phyloP scores from a whole-genome alignment of 129 eudicot species.

The Ambrosia trifida region DNA sequence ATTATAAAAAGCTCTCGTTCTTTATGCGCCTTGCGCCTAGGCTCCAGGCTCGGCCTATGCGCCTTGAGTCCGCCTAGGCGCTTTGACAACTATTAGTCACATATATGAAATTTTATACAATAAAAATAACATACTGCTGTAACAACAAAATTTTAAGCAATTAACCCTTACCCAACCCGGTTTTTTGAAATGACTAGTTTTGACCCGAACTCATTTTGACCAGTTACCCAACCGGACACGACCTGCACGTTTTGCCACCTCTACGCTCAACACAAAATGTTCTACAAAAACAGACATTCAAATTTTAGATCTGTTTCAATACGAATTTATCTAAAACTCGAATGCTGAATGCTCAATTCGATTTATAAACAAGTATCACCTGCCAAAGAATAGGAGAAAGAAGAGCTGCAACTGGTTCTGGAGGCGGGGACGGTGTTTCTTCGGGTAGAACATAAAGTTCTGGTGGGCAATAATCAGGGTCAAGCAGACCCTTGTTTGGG shows the following conservation, averaged over 20 bases:
- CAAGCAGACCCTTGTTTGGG: constrained; percentile 49
- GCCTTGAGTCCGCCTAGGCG: too few species aligned
- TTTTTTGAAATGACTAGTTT: not conserved
- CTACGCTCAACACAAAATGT: not conserved
- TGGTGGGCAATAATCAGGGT: constrained; percentile 16
- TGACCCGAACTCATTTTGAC: constrained; percentile 7
- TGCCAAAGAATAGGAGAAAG: constrained; percentile 93
- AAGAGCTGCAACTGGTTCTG: constrained; percentile 93
- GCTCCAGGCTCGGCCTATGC: too few species aligned
- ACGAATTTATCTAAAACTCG: not conserved
- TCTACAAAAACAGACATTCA: not conserved
- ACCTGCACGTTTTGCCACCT: not conserved
- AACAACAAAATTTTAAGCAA: not conserved
- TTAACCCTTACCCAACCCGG: not conserved
- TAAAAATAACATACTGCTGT: not conserved
- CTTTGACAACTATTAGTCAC: not conserved
- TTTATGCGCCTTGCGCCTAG: too few species aligned
- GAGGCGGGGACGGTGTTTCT: constrained; percentile 91
- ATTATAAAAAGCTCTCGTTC: too few species aligned
- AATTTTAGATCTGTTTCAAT: not conserved
- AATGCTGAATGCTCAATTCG: not conserved
- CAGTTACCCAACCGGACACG: not conserved
- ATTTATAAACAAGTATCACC: constrained; percentile 38
- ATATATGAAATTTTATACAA: not conserved
- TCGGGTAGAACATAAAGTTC: constrained; percentile 39